Percentiles rank a stretch among this genome's conserved stretches.
These are phyloP conservation scores for Cyamopsis tetragonoloba DNA, from an alignment of 306 rosid genomes.

Conservation along the genomic window DNA sequence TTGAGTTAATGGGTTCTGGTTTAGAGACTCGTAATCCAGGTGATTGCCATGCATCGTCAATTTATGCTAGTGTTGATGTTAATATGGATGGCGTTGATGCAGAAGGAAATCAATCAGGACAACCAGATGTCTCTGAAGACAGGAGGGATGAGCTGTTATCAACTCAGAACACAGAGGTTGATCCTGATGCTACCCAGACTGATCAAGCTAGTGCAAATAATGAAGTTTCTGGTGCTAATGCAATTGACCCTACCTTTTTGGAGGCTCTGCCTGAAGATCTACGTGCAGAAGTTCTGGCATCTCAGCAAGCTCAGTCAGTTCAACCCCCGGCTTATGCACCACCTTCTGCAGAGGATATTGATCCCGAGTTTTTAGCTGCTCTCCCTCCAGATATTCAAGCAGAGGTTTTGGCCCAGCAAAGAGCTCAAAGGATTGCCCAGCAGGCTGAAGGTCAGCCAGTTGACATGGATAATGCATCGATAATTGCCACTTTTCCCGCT, in stretches of 20 bases:
- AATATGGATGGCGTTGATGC: constrained; percentile 68
- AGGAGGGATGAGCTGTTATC: constrained; percentile 51
- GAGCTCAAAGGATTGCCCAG: constrained; percentile 87
- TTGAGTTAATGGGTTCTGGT: constrained; percentile 38
- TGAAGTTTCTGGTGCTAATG: constrained; percentile 77
- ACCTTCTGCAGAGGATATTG: constrained; percentile 91
- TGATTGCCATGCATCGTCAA: constrained; percentile 46
- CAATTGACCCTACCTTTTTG: constrained; percentile 95
- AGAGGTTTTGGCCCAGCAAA: constrained; percentile 96
- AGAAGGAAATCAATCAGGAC: constrained; percentile 53
- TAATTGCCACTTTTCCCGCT: constrained; percentile 98
- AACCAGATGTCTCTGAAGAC: constrained; percentile 43
- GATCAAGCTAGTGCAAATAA: constrained; percentile 53
- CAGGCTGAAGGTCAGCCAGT: constrained; percentile 99
- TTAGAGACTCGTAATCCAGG: constrained; percentile 41
- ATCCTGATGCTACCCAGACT: constrained; percentile 46
- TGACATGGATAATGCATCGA: constrained; percentile 97
- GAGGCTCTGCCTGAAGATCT: constrained; percentile 97
- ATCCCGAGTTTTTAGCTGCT: constrained; percentile 98
- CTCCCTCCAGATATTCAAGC: constrained; percentile 98
- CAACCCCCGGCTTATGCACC: constrained; percentile 87
- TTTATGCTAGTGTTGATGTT: constrained; percentile 56
- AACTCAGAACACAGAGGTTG: constrained; percentile 48
- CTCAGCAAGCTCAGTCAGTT: constrained; percentile 94
- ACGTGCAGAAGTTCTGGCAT: constrained; percentile 93